Evolutionary conservation across 768 basidiomycete genomes (phyloP), one percentile per base, ranked within the genome.

Genomic region (Pleurotus ostreatus): DNA sequence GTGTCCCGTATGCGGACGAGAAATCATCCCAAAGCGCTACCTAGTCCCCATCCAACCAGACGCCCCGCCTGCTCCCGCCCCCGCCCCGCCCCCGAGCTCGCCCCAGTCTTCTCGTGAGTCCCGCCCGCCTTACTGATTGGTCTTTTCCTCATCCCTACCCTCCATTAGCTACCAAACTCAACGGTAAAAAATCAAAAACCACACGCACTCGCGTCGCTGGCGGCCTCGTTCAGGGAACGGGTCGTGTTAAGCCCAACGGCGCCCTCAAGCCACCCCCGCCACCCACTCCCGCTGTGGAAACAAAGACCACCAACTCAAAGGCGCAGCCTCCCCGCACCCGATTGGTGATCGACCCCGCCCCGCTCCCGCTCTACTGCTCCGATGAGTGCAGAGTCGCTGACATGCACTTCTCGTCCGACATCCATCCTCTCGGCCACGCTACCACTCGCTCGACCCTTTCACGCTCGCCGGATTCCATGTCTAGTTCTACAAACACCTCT

Each of bases 291-390:
- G 26, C 48, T 4, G n/a, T 20, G 11, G 16, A 44, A 9, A 34
- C 8, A 9, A 44, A 44, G 20, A 59, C 63, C 23, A 56, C 59
- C 51, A 56, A 46, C 47, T n/a, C n/a, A 13, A 52, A 74, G 16
- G 43, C 66, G n/a, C 62, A 65, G 9, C 73, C 73, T 2, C 57
- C 74, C 44, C 81, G 82, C 65, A 76, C 80, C 43, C 83, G 83
- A 46, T 83, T 83, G 9, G 76, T 90, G 71, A 91, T 92, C 72
- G 88, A 90, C 72, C 88, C 88, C 67, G 77, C 77, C 1, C 89
- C 88, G n/a, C 83, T 81, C 1, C 89, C 89, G 16, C 79, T 92
- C 57, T 92, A 93, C 72, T 93, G 90, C 71, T 92, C 89, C 1
- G 87, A 89, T 59, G 80, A 86, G 63, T 93, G 90, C 66, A 77